Percentiles rank a stretch among this genome's conserved stretches.
Evolutionary conservation across 164 flowering plant species (phyloP).

Genomic region (Magnolia kwangsiensis): DNA sequence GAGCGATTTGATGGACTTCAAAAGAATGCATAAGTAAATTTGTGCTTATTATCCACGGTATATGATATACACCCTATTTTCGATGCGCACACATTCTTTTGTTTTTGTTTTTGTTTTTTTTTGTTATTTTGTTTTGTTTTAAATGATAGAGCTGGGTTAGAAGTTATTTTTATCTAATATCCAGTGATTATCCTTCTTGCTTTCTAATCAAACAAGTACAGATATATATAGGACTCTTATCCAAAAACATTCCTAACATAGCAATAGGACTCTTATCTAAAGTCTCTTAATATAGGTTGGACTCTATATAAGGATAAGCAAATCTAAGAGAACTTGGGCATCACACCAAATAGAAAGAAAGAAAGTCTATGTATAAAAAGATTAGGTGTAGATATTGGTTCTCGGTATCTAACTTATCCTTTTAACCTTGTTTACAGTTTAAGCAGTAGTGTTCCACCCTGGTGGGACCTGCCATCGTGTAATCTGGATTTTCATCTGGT

Average conservation of each 20-base stretch:
- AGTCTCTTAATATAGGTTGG: background rate
- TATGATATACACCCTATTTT: too few species aligned
- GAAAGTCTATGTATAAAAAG: background rate
- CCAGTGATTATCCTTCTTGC: too few species aligned
- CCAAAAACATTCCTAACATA: background rate
- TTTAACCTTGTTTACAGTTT: background rate
- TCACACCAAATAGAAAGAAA: background rate
- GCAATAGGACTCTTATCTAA: background rate
- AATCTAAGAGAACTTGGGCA: background rate
- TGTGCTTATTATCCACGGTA: too few species aligned
- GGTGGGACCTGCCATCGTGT: background rate
- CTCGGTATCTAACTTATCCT: background rate
- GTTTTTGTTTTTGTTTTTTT: too few species aligned
- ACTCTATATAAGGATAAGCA: background rate
- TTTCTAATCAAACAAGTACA: too few species aligned
- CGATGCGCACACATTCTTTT: too few species aligned
- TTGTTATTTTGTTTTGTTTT: too few species aligned
- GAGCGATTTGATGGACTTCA: too few species aligned
- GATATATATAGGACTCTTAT: too few species aligned
- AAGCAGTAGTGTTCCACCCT: background rate
- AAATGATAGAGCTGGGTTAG: too few species aligned
- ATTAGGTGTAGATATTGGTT: background rate
- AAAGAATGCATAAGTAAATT: too few species aligned
- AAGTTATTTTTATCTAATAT: too few species aligned
- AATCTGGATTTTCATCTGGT: background rate